Evolutionary conservation across 306 rosid genomes (phyloP).

Genomic region (Echinosophora koreensis): DNA sequence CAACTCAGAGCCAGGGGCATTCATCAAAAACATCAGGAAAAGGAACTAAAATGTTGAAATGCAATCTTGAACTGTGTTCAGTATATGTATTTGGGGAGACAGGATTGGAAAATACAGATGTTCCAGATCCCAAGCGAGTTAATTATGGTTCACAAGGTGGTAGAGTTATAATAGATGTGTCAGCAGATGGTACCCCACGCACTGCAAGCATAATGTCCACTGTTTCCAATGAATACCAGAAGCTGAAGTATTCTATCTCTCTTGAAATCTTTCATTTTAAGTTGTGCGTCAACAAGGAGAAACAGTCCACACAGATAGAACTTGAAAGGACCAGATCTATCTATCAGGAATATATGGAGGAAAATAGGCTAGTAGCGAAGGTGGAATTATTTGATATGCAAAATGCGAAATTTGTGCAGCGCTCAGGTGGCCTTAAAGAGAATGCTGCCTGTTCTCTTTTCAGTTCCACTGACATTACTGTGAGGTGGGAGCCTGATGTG

Average conservation of each 20-base stretch:
- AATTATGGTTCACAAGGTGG: slow-evolving; percentile 99
- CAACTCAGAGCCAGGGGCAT: slow-evolving; percentile 60
- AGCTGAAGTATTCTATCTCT: slow-evolving; percentile 68
- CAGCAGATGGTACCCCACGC: slow-evolving; percentile 90
- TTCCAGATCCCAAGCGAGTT: slow-evolving; percentile 93
- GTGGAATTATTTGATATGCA: slow-evolving; percentile 77
- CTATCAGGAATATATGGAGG: slow-evolving; percentile 83
- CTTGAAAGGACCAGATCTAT: slow-evolving; percentile 78
- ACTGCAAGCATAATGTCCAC: slow-evolving; percentile 76
- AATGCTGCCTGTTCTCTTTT: slow-evolving; percentile 83
- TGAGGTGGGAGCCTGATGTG: slow-evolving; percentile 94
- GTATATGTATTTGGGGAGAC: slow-evolving; percentile 74
- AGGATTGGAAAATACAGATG: slow-evolving; percentile 71
- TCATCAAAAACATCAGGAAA: slow-evolving; percentile 77
- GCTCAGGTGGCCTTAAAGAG: slow-evolving; percentile 79
- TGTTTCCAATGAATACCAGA: slow-evolving; percentile 61
- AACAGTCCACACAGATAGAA: slow-evolving; percentile 81
- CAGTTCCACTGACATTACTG: slow-evolving; percentile 82
- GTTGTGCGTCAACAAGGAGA: slow-evolving; percentile 81
- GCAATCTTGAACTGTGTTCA: slow-evolving; percentile 75
- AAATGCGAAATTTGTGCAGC: slow-evolving; percentile 83
- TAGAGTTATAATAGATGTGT: slow-evolving; percentile 63
- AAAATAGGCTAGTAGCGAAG: slow-evolving; percentile 59
- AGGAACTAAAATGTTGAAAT: slow-evolving; percentile 74
- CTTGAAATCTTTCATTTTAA: slow-evolving; percentile 76